A percentile compares a stretch with the other conserved stretches of the same genome.
Conservation (phyloP, 257 asterid species). For the Pogostemon cablin region DNA sequence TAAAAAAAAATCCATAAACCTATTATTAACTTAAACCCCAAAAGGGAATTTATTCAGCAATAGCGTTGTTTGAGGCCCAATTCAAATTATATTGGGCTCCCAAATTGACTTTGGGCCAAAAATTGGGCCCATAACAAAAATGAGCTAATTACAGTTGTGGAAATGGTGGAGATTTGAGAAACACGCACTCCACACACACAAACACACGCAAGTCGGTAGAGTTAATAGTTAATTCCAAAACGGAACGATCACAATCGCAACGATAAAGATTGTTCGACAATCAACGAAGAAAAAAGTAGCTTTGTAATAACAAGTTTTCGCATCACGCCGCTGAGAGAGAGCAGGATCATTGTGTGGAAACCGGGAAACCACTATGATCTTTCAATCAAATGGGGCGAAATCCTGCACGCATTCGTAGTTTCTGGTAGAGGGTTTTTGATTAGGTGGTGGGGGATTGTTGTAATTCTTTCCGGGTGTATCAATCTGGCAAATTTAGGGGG, state of each 20-base stretch:
- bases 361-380: constrained; percentile 28
- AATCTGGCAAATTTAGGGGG: constrained; percentile 91
- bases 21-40: too few relatives aligned
- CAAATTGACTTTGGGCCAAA: too few relatives aligned
- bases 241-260: constrained; percentile 26
- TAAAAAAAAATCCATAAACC: too few relatives aligned
- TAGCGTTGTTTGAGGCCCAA: too few relatives aligned
- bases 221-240: constrained; percentile 6
- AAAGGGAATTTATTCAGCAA: too few relatives aligned
- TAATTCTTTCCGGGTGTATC: constrained; percentile 39
- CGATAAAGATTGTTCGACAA: constrained; percentile 3
- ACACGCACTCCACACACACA: not conserved
- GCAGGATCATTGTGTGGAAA: constrained; percentile 27
- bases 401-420: constrained; percentile 14
- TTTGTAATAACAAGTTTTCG: not conserved
- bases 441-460: not conserved
- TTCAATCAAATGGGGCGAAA: constrained; percentile 30
- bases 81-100: too few relatives aligned
- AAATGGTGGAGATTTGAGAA: not conserved
- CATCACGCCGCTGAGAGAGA: not conserved
- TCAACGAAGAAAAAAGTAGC: constrained; percentile 13
- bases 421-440: constrained; percentile 15
- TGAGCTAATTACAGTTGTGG: too few relatives aligned
- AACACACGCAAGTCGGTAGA: not conserved
- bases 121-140: not conserved